A percentile compares a stretch with the other conserved stretches of the same genome.
Conservation (phyloP, 164 flowering plant genomes). For the Dillenia turbinata region DNA sequence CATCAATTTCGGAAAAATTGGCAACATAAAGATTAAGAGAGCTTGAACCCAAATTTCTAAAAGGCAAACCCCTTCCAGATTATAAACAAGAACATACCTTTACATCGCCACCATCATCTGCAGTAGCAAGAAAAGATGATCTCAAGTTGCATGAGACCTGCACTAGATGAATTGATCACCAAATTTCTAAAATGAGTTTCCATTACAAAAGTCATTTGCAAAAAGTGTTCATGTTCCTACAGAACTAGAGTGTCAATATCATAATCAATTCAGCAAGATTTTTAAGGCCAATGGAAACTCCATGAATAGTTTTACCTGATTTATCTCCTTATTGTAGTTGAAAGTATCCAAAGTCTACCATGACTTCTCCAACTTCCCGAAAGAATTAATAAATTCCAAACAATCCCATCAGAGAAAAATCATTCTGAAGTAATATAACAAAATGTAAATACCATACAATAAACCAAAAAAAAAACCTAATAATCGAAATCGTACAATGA, state of each 20-base stretch:
- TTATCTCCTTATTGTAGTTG: constrained; percentile 43
- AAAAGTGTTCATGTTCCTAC: background rate
- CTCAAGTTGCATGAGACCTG: constrained; percentile 75
- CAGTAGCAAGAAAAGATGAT: constrained; percentile 83
- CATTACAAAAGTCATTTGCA: constrained; percentile 3
- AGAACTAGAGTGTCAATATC: background rate
- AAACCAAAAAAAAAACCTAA: no score
- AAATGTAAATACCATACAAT: no score
- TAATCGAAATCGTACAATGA: no score
- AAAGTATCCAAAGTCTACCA: no score
- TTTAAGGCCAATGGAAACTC: background rate
- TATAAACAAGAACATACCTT: constrained; percentile 45
- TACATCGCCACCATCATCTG: constrained; percentile 89
- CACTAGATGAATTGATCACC: constrained; percentile 3
- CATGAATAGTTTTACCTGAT: constrained; percentile 5
- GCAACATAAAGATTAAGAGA: no score
- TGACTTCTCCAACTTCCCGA: no score
- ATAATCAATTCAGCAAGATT: background rate
- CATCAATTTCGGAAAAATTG: no score
- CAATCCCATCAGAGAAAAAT: no score
- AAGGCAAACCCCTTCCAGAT: background rate
- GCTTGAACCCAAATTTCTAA: no score
- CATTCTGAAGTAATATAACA: no score
- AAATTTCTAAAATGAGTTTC: constrained; percentile 2
- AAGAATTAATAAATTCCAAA: no score